phyloP scores from a whole-genome alignment of 2,329 filamentous ascomycete species.

The Beauveria varroae region DNA sequence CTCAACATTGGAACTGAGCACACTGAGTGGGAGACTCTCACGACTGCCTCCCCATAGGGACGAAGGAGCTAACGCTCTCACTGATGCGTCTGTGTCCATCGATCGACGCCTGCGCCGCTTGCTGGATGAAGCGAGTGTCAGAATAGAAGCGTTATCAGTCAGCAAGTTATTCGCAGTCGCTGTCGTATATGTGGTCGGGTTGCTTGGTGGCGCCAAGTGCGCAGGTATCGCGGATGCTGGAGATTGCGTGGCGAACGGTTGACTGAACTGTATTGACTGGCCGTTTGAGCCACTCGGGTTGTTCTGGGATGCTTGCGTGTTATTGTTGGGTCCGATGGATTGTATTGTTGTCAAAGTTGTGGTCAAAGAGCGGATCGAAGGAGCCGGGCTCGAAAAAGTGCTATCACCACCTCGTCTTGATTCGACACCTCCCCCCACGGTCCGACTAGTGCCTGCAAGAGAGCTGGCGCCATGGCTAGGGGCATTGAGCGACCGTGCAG shows the following conservation, averaged over 20 bases:
- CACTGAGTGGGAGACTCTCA: conserved; percentile 70
- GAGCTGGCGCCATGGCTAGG: conserved; percentile 65
- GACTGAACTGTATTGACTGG: conserved; percentile 54
- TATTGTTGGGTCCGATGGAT: conserved; percentile 58
- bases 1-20: conserved; percentile 65
- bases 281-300: conserved; percentile 23
- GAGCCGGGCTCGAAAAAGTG: conserved; percentile 77
- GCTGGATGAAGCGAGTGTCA: conserved; percentile 76
- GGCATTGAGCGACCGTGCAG: conserved; percentile 64
- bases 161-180: conserved; percentile 76
- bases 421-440: conserved; percentile 57
- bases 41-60: conserved; percentile 76
- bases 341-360: conserved; percentile 83
- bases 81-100: conserved; percentile 78
- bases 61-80: conserved; percentile 74
- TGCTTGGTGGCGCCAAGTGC: conserved; percentile 51
- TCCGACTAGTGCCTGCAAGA: conserved; percentile 65
- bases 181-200: conserved; percentile 66
- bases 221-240: conserved; percentile 65
- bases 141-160: conserved; percentile 78
- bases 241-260: conserved; percentile 57
- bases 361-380: conserved; percentile 71
- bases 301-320: conserved; percentile 34
- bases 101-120: conserved; percentile 70
- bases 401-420: conserved; percentile 63